A percentile compares a stretch with the other conserved stretches of the same genome.
Evolutionary conservation across 2,329 filamentous ascomycete genomes (phyloP).

Genomic region (Ascochyta clinopodiicola): DNA sequence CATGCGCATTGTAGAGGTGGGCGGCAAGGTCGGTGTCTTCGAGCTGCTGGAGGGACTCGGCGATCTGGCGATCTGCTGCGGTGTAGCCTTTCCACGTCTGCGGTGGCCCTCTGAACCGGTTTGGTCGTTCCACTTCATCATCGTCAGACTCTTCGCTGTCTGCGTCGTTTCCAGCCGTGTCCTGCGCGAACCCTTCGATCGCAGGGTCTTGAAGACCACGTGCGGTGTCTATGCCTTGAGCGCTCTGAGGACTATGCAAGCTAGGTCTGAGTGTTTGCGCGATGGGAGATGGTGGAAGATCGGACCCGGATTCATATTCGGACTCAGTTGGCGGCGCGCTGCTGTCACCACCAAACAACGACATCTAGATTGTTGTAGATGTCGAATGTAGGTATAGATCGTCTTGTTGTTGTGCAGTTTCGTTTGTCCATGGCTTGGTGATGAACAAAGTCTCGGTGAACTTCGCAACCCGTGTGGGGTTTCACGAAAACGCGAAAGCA

Average conservation of each 20-base stretch:
- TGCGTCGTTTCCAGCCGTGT: slow-evolving; percentile 11
- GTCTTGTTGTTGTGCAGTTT: neutral
- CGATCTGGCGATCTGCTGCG: slow-evolving; percentile 66
- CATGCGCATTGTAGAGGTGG: slow-evolving; percentile 81
- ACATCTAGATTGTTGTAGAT: slow-evolving; percentile 42
- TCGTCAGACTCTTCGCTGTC: slow-evolving; percentile 27
- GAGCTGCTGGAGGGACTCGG: slow-evolving; percentile 67
- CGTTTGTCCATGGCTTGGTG: slow-evolving; percentile 8
- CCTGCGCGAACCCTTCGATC: neutral
- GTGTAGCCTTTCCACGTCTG: slow-evolving; percentile 72
- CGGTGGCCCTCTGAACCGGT: slow-evolving; percentile 72
- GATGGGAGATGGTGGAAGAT: slow-evolving; percentile 11
- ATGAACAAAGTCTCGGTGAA: neutral
- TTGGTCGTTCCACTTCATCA: slow-evolving; percentile 55
- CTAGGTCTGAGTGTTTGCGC: slow-evolving; percentile 11
- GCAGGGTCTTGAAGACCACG: neutral
- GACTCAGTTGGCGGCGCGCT: slow-evolving; percentile 19
- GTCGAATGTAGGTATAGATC: slow-evolving; percentile 7
- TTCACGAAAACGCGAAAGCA: slow-evolving; percentile 13
- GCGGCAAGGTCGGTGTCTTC: slow-evolving; percentile 71
- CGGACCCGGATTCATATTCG: slow-evolving; percentile 20
- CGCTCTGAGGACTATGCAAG: slow-evolving; percentile 17
- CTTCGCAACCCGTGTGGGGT: slow-evolving; percentile 7
- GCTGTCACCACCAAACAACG: slow-evolving; percentile 47
- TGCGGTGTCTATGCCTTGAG: slow-evolving; percentile 14